phyloP scores from a whole-genome alignment of 139 green algal species.

The Chlamydomonas eustigma region DNA sequence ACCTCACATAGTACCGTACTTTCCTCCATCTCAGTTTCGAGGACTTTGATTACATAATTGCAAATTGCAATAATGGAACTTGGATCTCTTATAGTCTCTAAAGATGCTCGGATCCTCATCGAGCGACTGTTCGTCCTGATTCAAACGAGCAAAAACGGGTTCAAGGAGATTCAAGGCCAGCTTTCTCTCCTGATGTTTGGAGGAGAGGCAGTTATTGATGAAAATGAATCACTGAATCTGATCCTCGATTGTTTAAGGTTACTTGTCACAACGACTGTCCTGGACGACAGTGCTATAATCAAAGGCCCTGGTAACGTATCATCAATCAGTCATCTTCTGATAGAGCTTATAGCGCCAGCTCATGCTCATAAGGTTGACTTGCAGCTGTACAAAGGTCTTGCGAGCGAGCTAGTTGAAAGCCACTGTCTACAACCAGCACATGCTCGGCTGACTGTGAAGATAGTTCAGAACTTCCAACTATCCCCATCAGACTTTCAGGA shows the following conservation, averaged over 20 bases:
- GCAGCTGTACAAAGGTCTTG: not conserved
- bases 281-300: not conserved
- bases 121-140: not conserved
- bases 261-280: not conserved
- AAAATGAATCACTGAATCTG: slow-evolving; percentile 2
- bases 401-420: not conserved
- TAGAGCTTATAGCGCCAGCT: not conserved
- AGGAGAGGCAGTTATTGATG: slow-evolving; percentile 26
- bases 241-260: slow-evolving; percentile 10
- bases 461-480: not conserved
- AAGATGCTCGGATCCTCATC: not conserved
- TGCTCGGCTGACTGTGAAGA: slow-evolving; percentile 5
- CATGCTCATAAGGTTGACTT: not conserved
- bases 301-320: not conserved
- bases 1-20: no score
- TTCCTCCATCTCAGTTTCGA: no score
- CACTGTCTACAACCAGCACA: not conserved
- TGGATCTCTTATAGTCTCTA: no score
- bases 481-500: not conserved
- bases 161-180: slow-evolving; percentile 86
- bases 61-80: no score
- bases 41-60: no score
- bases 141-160: not conserved
- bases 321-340: not conserved
- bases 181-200: slow-evolving; percentile 73